These are phyloP conservation scores for Salix exigua DNA, from an alignment of 345 rosid species.

Conservation along the genomic window DNA sequence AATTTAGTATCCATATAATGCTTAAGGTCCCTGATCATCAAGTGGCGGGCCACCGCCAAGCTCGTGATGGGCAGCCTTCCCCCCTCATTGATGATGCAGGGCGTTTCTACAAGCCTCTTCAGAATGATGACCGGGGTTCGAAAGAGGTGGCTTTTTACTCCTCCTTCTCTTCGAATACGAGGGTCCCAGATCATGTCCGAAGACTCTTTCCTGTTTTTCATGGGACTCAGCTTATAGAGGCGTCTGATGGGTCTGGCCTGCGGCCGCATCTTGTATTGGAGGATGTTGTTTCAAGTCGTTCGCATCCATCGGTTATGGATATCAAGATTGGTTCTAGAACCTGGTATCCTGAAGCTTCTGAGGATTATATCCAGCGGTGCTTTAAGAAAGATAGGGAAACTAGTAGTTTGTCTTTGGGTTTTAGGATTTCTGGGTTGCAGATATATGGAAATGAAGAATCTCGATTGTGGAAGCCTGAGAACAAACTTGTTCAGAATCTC, in stretches of 20 bases:
- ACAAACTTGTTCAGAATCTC: constrained; percentile 42
- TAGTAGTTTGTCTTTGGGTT: constrained; percentile 58
- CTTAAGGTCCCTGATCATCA: constrained; percentile 86
- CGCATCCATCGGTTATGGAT: constrained; percentile 70
- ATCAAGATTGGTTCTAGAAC: constrained; percentile 92
- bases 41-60: constrained; percentile 94
- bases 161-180: constrained; percentile 49
- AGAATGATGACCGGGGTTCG: constrained; percentile 60
- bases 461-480: constrained; percentile 65
- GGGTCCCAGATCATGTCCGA: constrained; percentile 63
- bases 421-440: constrained; percentile 77
- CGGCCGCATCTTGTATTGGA: constrained; percentile 61
- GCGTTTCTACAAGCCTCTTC: constrained; percentile 86
- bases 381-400: constrained; percentile 52
- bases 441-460: constrained; percentile 38
- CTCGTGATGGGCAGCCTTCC: constrained; percentile 56
- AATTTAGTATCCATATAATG: constrained; percentile 31
- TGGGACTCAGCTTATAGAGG: constrained; percentile 66
- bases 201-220: constrained; percentile 64
- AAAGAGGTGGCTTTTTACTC: constrained; percentile 70
- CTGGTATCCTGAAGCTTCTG: constrained; percentile 81
- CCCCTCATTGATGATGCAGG: constrained; percentile 83
- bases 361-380: constrained; percentile 63
- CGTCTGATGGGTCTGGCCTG: constrained; percentile 75
- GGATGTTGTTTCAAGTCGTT: constrained; percentile 39